These are phyloP conservation scores for Phytopythium aichiense DNA, from an alignment of 352 stramenopile species.

Conservation along the genomic window DNA sequence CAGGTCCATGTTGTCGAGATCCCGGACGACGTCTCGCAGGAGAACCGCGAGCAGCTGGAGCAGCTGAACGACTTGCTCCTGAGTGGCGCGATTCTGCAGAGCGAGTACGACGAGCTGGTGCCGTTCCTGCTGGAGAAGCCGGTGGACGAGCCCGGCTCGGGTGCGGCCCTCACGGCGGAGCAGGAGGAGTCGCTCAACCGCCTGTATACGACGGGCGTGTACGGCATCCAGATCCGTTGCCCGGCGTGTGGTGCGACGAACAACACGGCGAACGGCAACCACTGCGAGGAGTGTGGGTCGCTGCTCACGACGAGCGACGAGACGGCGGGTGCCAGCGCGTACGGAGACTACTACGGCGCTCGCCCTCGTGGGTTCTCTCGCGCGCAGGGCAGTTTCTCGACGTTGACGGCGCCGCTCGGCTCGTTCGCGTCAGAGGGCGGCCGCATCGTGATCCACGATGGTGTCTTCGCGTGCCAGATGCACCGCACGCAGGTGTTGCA, in stretches of 20 bases:
- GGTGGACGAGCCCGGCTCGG: constrained; percentile 36
- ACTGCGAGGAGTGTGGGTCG: constrained; percentile 83
- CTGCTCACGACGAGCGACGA: constrained; percentile 79
- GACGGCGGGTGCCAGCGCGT: constrained; percentile 22
- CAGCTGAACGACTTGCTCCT: constrained; percentile 85
- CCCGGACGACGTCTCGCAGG: constrained; percentile 73
- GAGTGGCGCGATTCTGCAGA: constrained; percentile 75
- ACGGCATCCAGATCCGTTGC: constrained; percentile 85
- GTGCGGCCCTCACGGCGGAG: constrained; percentile 67
- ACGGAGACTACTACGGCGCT: constrained; percentile 58
- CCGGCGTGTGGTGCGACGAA: constrained; percentile 81
- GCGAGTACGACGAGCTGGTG: constrained; percentile 85
- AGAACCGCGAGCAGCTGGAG: constrained; percentile 84
- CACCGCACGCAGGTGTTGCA: constrained; percentile 82
- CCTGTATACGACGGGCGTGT: constrained; percentile 70
- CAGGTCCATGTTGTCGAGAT: constrained; percentile 84
- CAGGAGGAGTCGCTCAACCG: constrained; percentile 81
- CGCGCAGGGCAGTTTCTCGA: constrained; percentile 51
- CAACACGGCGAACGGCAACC: constrained; percentile 87
- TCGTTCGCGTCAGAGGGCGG: constrained; percentile 77
- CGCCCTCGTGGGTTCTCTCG: constrained; percentile 55
- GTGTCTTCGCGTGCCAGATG: constrained; percentile 84
- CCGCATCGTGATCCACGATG: constrained; percentile 80
- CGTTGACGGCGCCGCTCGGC: constrained; percentile 61
- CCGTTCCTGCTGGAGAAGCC: constrained; percentile 82